Conservation (phyloP, 2,329 filamentous ascomycete species). For the Neopestalotiopsis clavispora region DNA sequence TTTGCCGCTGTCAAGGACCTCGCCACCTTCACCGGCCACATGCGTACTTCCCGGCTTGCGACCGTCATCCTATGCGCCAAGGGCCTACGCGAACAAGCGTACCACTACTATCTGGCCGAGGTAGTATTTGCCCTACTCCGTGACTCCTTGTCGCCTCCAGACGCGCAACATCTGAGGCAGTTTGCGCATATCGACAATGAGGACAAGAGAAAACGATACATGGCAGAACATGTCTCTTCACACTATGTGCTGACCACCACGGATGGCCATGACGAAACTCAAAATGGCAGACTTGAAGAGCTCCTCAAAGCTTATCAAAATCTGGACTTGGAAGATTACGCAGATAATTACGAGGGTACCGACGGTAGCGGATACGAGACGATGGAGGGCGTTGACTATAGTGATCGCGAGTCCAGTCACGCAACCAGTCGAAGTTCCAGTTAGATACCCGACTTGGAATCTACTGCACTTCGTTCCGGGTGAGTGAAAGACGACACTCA, state of each 20-base stretch:
- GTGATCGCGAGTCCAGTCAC: background rate
- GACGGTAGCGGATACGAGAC: background rate
- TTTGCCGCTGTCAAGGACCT: slow-evolving; percentile 34
- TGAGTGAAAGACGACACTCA: background rate
- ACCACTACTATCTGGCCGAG: slow-evolving; percentile 38
- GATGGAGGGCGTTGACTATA: background rate
- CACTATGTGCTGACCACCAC: background rate
- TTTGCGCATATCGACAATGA: slow-evolving; percentile 7
- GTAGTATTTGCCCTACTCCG: slow-evolving; percentile 38
- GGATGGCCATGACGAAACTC: background rate
- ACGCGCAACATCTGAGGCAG: background rate
- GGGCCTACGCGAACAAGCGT: slow-evolving; percentile 37
- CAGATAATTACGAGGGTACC: background rate
- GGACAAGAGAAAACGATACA: background rate
- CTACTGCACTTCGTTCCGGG: background rate
- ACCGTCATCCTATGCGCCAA: slow-evolving; percentile 38
- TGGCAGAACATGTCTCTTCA: slow-evolving; percentile 4
- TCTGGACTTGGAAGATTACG: background rate
- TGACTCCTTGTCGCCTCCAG: slow-evolving; percentile 21
- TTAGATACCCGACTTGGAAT: background rate
- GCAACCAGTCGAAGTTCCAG: background rate
- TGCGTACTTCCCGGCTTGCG: slow-evolving; percentile 28
- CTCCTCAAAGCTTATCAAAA: background rate
- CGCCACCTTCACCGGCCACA: too few species aligned
- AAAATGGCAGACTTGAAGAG: background rate